Base-by-base conservation (phyloP, 148 eudicot species). In the Tetragonia tetragonoides region DNA sequence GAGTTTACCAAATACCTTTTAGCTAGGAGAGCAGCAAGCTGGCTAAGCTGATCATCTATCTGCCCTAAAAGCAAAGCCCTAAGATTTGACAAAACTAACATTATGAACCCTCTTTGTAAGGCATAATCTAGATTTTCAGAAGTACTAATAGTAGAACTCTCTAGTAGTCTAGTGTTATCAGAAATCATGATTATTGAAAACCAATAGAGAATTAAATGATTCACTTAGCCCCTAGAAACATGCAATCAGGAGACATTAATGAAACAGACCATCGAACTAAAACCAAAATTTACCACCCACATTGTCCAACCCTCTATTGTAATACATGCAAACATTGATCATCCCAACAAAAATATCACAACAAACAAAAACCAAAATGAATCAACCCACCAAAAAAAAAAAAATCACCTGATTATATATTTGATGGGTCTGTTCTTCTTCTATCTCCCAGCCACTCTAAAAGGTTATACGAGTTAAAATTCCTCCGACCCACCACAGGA, bases 241-340 rank as follows among this genome's bases (percentile, higher is more conserved):
- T 82, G 84, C 84, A 82, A 74, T 51, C 24, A 73, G 17, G 17
- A 24, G 21, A 78, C 71, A 74, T 49, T 67, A 23, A 75, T 41
- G 8, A 74, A 28, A 74, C 24, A 53, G 41, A 73, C 67, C 66
- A 77, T 56, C 54, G 56, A 70, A 62, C 61, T 4, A 77, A 77
- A 79, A 73, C 37, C 59, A 81, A 28, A 39, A 5, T 16, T 61
- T 7, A 21, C 66, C 40, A 81, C 68, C 77, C 71, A 81, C 84
- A 81, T 77, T 76, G 53, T 49, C 65, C 12, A 12, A 2, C 63
- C 16, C 72, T 53, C 39, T 40, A 23, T 9, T 75, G 39, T 66
- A 75, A 69, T 39, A 75, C 81, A 82, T 78, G 81, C 85, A 82
- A 78, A 8, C 51, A 73, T 61, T 28, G 72, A 82, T 78, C 78